Conservation (phyloP, 805 yeast species). For the Wickerhamomyces sydowiorum region DNA sequence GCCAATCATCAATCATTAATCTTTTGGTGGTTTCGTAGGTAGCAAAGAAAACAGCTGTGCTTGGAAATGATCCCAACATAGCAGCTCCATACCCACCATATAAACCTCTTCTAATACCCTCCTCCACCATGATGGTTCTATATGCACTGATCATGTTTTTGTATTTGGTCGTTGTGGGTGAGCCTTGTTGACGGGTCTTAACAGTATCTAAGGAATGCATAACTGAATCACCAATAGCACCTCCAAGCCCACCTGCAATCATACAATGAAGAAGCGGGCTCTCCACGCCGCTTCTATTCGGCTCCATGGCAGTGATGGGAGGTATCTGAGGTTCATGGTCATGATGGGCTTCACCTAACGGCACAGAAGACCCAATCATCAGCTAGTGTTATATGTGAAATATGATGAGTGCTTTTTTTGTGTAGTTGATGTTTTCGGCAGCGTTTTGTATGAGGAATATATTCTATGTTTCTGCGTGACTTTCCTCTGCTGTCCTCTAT, state of each 20-base stretch:
- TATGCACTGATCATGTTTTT: conserved; percentile 73
- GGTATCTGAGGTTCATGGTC: neutral
- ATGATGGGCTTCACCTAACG: neutral
- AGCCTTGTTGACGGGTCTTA: conserved; percentile 97
- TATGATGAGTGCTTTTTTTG: neutral
- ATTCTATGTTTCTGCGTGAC: too few relatives aligned
- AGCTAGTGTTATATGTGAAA: neutral
- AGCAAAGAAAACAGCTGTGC: conserved; percentile 90
- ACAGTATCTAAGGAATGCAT: conserved; percentile 98
- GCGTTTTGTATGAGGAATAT: too few relatives aligned
- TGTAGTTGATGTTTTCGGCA: neutral
- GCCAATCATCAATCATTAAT: conserved; percentile 52
- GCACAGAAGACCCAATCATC: neutral
- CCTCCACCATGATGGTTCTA: conserved; percentile 67
- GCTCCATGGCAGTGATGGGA: neutral
- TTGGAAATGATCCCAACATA: conserved; percentile 86
- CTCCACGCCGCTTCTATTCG: conserved; percentile 3
- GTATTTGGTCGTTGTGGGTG: conserved; percentile 63
- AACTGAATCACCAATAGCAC: conserved; percentile 82
- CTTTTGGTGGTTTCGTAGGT: conserved; percentile 84
- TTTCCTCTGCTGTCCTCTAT: too few relatives aligned
- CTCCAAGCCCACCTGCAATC: conserved; percentile 93
- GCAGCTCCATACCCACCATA: conserved; percentile 95
- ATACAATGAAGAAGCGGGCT: conserved; percentile 52
- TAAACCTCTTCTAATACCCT: conserved; percentile 78